Evolutionary conservation across 2,329 filamentous ascomycete genomes (phyloP).

Genomic region (Diaporthe destruens): DNA sequence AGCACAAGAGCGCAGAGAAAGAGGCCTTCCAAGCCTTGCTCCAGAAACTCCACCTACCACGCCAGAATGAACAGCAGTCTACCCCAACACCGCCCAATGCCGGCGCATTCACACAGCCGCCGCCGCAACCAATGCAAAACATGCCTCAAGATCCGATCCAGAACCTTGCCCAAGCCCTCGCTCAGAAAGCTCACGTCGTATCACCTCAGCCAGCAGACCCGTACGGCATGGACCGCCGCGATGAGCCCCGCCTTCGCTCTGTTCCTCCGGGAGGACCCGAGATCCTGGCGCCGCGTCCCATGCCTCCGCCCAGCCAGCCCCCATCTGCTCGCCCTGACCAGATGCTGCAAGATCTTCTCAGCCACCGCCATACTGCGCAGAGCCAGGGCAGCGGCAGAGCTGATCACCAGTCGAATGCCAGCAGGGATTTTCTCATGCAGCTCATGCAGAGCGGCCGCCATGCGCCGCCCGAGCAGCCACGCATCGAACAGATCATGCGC

Average conservation of each 20-base stretch:
- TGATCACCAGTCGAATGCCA: conserved; percentile 59
- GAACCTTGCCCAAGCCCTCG: conserved; percentile 38
- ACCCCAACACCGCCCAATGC: conserved; percentile 58
- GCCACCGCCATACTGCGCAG: conserved; percentile 68
- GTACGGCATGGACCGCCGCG: conserved; percentile 59
- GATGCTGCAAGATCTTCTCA: conserved; percentile 71
- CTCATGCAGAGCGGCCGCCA: conserved; percentile 76
- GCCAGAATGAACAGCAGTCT: conserved; percentile 34
- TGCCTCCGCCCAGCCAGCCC: conserved; percentile 58
- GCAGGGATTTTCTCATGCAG: conserved; percentile 85
- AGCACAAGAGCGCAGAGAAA: conserved; percentile 75
- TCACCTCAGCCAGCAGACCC: conserved; percentile 64
- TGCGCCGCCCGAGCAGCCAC: conserved; percentile 62
- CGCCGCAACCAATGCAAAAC: conserved; percentile 44
- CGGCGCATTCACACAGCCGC: conserved; percentile 58
- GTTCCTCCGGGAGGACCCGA: conserved; percentile 61
- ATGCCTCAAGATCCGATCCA: conserved; percentile 39
- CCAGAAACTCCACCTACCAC: conserved; percentile 77
- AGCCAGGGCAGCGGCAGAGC: conserved; percentile 63
- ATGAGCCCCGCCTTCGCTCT: conserved; percentile 58
- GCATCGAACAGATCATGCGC: conserved; percentile 67
- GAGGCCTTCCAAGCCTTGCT: conserved; percentile 88
- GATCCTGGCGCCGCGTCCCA: conserved; percentile 63
- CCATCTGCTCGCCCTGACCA: conserved; percentile 67
- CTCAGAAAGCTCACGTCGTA: conserved; percentile 54